Evolutionary conservation across 1,284 basidiomycete genomes (phyloP), one percentile per base, ranked within the genome.

Genomic region (Calocybe gambosa): DNA sequence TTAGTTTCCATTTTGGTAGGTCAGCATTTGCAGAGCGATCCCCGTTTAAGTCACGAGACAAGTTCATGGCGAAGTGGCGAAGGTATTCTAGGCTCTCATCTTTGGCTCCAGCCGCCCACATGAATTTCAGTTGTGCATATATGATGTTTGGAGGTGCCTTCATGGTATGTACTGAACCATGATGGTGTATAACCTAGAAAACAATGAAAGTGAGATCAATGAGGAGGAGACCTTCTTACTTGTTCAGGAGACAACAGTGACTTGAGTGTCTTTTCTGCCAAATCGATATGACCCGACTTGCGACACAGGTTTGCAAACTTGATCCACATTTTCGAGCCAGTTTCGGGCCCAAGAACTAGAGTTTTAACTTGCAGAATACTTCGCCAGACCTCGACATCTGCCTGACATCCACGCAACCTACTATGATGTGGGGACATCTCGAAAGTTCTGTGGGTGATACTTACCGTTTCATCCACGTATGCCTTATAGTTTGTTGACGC

Each of bases 381-480:
- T 67, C 99, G 96, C 96, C 96, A 99, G 3, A 97, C 93, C 65
- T 99, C 96, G n/a, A 99, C 96, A 56, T 99, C 96, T 13, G 93
- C 89, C 62, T 99, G 94, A 65, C 95, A 98, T 1, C 94, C 96
- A 69, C 93, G 89, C 35, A 99, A 67, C 50, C 91, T 93, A 45
- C 21, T 18, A 44, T 13, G n/a, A 23, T 42, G 42, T 19, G 42
- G 36, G 47, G 34, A 25, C 33, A 9, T 39, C 10, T 26, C 25
- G 25, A 16, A 19, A 36, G 1, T n/a, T 9, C 13, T 8, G 18
- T 35, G 13, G 26, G 37, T 20, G 38, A 29, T 29, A 40, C 70
- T 49, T 52, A 89, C 89, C 93, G 75, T 63, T 91, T 93, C 82
- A 93, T 91, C 93, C 93, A 97, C 0, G 93, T 96, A 65, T 85